Evolutionary conservation across 441 rosid species (phyloP).

Genomic region (California macrophylla): DNA sequence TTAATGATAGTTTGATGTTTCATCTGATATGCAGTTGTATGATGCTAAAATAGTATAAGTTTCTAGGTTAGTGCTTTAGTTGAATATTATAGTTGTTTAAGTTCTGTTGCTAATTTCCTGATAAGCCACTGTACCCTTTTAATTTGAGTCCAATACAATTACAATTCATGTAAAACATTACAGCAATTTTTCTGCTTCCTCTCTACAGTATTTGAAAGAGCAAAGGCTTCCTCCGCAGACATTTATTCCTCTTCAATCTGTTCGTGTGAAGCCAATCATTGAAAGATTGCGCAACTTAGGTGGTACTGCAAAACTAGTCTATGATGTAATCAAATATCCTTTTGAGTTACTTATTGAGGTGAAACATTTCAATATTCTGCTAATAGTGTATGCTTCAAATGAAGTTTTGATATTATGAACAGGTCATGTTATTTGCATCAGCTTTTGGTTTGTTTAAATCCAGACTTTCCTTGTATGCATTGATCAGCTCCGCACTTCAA

Average conservation of each 20-base stretch:
- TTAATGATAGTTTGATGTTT: neutral
- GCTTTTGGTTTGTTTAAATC: neutral
- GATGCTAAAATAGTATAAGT: neutral
- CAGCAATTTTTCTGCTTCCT: slow-evolving; percentile 20
- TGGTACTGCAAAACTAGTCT: slow-evolving; percentile 72
- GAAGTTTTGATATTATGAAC: neutral
- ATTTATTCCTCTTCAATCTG: slow-evolving; percentile 89
- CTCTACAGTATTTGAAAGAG: slow-evolving; percentile 89
- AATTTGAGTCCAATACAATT: slow-evolving; percentile 10
- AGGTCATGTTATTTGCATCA: neutral
- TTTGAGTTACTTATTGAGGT: slow-evolving; percentile 20
- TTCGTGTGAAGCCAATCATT: slow-evolving; percentile 77
- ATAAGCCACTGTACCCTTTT: slow-evolving; percentile 2
- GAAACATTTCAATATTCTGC: slow-evolving; percentile 7
- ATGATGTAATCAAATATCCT: slow-evolving; percentile 98
- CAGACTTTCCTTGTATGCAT: neutral
- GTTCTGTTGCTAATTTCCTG: slow-evolving; percentile 6
- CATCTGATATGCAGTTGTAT: slow-evolving; percentile 2
- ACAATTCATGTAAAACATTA: slow-evolving; percentile 11
- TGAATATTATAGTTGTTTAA: neutral
- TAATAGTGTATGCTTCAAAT: neutral
- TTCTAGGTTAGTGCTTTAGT: neutral
- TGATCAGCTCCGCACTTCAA: neutral
- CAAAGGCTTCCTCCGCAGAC: slow-evolving; percentile 99
- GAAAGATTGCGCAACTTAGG: slow-evolving; percentile 82